phyloP scores from a whole-genome alignment of 495 filamentous ascomycete species.

The Hypoxylon intermedium region DNA sequence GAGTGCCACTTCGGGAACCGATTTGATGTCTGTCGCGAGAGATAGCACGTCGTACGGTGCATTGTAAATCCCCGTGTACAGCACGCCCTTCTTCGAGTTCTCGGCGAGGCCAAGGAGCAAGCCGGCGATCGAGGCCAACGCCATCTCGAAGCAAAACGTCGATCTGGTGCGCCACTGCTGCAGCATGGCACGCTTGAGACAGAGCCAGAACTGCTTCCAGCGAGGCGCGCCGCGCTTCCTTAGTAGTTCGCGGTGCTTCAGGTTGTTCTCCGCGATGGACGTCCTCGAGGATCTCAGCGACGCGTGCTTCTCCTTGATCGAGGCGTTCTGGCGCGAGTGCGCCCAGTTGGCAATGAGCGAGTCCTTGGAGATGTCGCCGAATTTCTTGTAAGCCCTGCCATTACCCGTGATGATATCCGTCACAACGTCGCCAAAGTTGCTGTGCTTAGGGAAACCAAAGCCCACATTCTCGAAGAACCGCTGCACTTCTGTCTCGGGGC shows the following conservation, averaged over 20 bases:
- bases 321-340: conserved; percentile 33
- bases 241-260: conserved; percentile 39
- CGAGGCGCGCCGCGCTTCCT: conserved; percentile 56
- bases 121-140: conserved; percentile 57
- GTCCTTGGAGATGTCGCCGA: conserved; percentile 53
- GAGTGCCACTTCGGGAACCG: conserved; percentile 57
- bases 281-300: conserved; percentile 26
- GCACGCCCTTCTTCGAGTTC: conserved; percentile 53
- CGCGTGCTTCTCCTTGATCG: conserved; percentile 27
- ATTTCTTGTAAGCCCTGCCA: conserved; percentile 53
- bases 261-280: conserved; percentile 37
- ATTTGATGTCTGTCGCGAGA: conserved; percentile 55
- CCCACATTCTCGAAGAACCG: conserved; percentile 55
- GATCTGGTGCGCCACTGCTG: conserved; percentile 61
- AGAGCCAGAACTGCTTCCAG: conserved; percentile 56
- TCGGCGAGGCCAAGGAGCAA: conserved; percentile 62
- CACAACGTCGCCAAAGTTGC: conserved; percentile 56
- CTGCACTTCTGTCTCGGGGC: conserved; percentile 45
- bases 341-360: conserved; percentile 51
- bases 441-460: conserved; percentile 49
- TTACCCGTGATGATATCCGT: conserved; percentile 61
- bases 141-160: conserved; percentile 60
- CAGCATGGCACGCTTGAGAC: conserved; percentile 54
- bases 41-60: conserved; percentile 60
- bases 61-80: conserved; percentile 61